Base-by-base conservation (phyloP, 768 basidiomycete genomes). In the Roridomyces roridus region DNA sequence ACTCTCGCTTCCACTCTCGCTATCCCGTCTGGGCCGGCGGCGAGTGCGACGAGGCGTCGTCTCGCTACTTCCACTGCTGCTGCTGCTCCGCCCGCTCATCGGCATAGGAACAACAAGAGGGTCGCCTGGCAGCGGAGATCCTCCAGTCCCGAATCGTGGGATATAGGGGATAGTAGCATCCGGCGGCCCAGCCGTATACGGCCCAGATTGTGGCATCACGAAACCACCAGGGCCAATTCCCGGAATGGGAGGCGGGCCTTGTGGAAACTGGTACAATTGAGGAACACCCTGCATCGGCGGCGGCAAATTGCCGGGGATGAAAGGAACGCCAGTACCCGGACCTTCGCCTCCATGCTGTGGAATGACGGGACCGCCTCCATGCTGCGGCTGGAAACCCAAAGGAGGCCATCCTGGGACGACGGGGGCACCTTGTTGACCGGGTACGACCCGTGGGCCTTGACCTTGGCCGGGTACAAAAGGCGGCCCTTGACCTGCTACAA, bases 251-350 rank as follows among this genome's bases (percentile, higher is more conserved):
- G 55, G 53, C 41, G 57, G 40, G n/a, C n/a, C n/a, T 6, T 42
- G 53, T 35, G 28, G 41, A 21, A 45, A 43, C 47, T 54, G 60
- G 37, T 54, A 51, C 3, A 58, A 23, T 9, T 51, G 35, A 20
- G 50, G 60, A 35, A 68, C 65, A 43, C 66, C 64, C 37, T 21
- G 46, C 46, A 40, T 42, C 18, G 68, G 67, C 15, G 41, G 55
- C 44, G 59, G 44, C 34, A 59, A 20, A 55, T 58, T 48, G 37
- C 55, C 62, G 29, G 67, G 55, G 55, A 63, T 60, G 40, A 52
- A 63, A 26, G 66, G 65, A 11, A 56, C 39, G 40, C 46, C 42
- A 14, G 48, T 53, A 25, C 56, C n/a, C n/a, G n/a, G n/a, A n/a
- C n/a, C n/a, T n/a, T n/a, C n/a, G n/a, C n/a, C n/a, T n/a, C n/a